Conservation (phyloP, 331 rosid genomes). For the Rhamnella rubrinervis region DNA sequence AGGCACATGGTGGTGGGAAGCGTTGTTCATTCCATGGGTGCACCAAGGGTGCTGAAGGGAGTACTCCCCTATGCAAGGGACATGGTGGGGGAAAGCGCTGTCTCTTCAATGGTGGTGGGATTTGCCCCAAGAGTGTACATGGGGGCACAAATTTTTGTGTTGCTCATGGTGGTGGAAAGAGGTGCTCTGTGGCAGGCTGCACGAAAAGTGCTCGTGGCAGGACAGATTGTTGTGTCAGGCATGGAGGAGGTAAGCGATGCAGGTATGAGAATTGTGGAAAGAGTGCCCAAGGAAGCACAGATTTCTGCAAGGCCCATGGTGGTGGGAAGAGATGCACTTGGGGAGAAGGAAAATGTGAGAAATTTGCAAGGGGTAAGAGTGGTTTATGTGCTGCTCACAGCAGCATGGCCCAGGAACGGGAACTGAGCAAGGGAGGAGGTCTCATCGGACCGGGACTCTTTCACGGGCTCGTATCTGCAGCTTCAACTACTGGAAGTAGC, state of each 20-base stretch:
- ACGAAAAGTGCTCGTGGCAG: slow-evolving; percentile 98
- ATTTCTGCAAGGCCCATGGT: slow-evolving; percentile 99
- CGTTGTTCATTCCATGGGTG: slow-evolving; percentile 93
- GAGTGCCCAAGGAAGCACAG: slow-evolving; percentile 99
- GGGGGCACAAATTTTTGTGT: slow-evolving; percentile 97
- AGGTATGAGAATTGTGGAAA: slow-evolving; percentile 72
- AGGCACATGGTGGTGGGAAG: slow-evolving; percentile 99
- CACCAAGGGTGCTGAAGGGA: slow-evolving; percentile 97
- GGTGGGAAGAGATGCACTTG: slow-evolving; percentile 95
- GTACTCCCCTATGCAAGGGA: slow-evolving; percentile 98
- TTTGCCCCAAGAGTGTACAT: slow-evolving; percentile 96
- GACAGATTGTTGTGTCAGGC: slow-evolving; percentile 92
- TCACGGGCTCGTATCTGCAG: slow-evolving; percentile 71
- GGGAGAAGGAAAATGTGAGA: slow-evolving; percentile 92
- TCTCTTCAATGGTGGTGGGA: slow-evolving; percentile 88
- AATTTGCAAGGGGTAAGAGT: slow-evolving; percentile 92
- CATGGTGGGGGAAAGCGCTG: slow-evolving; percentile 99
- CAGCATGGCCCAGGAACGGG: slow-evolving; percentile 65
- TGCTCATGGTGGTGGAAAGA: slow-evolving; percentile 99
- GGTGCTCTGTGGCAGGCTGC: slow-evolving; percentile 87
- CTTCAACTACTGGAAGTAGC: slow-evolving; percentile 63
- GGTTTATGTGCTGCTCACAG: slow-evolving; percentile 97
- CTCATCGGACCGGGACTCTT: slow-evolving; percentile 84
- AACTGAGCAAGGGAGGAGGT: slow-evolving; percentile 47
- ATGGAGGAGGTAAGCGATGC: slow-evolving; percentile 98